Evolutionary conservation across 495 filamentous ascomycete genomes (phyloP).

Genomic region (Aeminium ludgeri): DNA sequence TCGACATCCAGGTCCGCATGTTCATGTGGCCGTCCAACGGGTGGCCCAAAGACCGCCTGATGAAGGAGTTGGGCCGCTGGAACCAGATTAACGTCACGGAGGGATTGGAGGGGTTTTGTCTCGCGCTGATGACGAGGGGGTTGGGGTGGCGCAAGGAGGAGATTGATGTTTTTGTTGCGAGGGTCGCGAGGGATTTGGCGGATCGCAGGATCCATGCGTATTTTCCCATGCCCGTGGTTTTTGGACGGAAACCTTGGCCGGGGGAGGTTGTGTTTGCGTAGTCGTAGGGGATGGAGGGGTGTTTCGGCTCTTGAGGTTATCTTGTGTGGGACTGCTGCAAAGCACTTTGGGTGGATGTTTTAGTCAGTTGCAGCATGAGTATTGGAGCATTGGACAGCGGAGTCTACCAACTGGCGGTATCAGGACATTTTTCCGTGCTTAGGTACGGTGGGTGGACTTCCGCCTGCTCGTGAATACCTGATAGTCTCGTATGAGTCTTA

Average conservation of each 20-base stretch:
- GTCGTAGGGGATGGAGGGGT: no score
- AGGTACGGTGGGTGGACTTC: no score
- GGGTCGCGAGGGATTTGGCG: slow-evolving; percentile 11
- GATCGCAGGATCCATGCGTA: slow-evolving; percentile 20
- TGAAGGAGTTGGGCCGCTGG: slow-evolving; percentile 22
- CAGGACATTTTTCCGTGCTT: no score
- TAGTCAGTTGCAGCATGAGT: no score
- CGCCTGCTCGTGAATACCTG: no score
- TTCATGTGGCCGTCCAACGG: slow-evolving; percentile 21
- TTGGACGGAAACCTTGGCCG: slow-evolving; percentile 9
- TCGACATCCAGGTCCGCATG: slow-evolving; percentile 15
- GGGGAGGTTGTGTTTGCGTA: slow-evolving; percentile 2
- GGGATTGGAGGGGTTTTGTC: slow-evolving; percentile 19
- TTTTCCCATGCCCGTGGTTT: slow-evolving; percentile 27
- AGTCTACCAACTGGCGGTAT: no score
- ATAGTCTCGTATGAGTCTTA: no score
- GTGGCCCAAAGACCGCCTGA: slow-evolving; percentile 17
- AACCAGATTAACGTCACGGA: slow-evolving; percentile 20
- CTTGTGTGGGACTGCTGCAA: no score
- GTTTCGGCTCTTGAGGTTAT: no score
- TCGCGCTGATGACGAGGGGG: slow-evolving; percentile 18
- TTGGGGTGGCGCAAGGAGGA: slow-evolving; percentile 15
- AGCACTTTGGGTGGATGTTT: no score
- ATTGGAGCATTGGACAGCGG: no score
- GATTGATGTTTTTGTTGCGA: slow-evolving; percentile 15